Percentiles rank a stretch among this genome's conserved stretches.
phyloP scores from a whole-genome alignment of 768 basidiomycete species.

The Galerina sulciceps region DNA sequence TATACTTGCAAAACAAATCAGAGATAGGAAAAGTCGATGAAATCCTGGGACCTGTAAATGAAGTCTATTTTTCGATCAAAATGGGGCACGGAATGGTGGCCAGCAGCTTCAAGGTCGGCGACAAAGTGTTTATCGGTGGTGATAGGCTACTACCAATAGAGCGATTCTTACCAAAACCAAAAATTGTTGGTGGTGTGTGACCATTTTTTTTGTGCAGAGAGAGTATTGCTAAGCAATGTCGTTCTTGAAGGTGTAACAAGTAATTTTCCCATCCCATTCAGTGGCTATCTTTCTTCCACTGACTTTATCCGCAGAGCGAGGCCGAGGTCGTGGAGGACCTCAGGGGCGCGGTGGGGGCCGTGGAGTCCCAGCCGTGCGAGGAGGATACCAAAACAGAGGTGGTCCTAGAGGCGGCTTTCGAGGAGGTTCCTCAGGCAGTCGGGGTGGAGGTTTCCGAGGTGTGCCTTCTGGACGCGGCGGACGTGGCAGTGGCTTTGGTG shows the following conservation, averaged over 20 bases:
- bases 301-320: conserved; percentile 38
- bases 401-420: conserved; percentile 32
- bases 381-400: conserved; percentile 47
- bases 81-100: conserved; percentile 97
- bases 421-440: conserved; percentile 41
- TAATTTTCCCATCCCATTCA: conserved; percentile 31
- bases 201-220: conserved; percentile 8
- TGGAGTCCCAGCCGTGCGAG: conserved; percentile 43
- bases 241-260: conserved; percentile 49
- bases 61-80: conserved; percentile 97
- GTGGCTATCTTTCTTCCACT: conserved; percentile 4
- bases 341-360: conserved; percentile 42
- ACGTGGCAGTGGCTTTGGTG: conserved; percentile 42
- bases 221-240: not conserved
- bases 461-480: conserved; percentile 45
- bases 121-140: conserved; percentile 97
- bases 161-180: conserved; percentile 96
- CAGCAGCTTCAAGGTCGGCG: conserved; percentile 93
- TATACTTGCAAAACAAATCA: conserved; percentile 96
- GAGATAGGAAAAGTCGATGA: conserved; percentile 98
- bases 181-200: conserved; percentile 66
- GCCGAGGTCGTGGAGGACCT: conserved; percentile 34
- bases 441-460: conserved; percentile 47
- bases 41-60: conserved; percentile 98
- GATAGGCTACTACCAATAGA: conserved; percentile 98